These are phyloP conservation scores for Blastobotrys illinoisensis DNA, from an alignment of 1,139 yeast genomes.

Conservation along the genomic window DNA sequence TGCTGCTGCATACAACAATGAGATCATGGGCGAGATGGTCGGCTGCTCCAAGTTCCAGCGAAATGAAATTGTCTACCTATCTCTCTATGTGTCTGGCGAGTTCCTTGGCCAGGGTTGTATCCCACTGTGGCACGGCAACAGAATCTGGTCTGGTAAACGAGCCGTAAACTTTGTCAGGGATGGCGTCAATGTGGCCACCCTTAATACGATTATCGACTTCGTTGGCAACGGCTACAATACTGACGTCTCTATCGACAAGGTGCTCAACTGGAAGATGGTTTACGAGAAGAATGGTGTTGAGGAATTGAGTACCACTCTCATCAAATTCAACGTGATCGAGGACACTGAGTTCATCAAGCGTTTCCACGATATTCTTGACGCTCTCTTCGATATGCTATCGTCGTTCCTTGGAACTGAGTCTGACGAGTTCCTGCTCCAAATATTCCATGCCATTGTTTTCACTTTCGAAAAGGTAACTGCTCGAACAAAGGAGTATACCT, in stretches of 20 bases:
- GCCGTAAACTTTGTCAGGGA: conserved; percentile 22
- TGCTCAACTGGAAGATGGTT: conserved; percentile 51
- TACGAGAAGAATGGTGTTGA: conserved; percentile 33
- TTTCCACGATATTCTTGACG: conserved; percentile 39
- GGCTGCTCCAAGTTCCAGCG: conserved; percentile 52
- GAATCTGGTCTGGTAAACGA: conserved; percentile 25
- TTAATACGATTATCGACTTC: conserved; percentile 50
- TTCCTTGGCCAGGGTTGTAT: conserved; percentile 50
- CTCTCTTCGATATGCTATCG: conserved; percentile 32
- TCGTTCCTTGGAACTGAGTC: conserved; percentile 22
- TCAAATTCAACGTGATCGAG: conserved; percentile 24
- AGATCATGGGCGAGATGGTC: conserved; percentile 64
- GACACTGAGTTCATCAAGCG: conserved; percentile 25
- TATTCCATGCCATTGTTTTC: conserved; percentile 27
- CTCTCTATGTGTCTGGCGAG: conserved; percentile 60
- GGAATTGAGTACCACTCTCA: conserved; percentile 30
- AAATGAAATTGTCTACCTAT: conserved; percentile 53
- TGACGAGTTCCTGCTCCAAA: conserved; percentile 22
- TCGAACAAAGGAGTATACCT: conserved; percentile 21
- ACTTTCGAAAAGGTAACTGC: conserved; percentile 28
- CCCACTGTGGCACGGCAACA: conserved; percentile 28
- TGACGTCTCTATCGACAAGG: conserved; percentile 51
- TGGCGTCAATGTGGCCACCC: conserved; percentile 22
- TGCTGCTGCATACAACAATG: conserved; percentile 70
- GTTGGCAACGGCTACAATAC: conserved; percentile 66